A percentile compares a stretch with the other conserved stretches of the same genome.
Conservation (phyloP, 2,329 filamentous ascomycete genomes). For the Pezicula radicicola region DNA sequence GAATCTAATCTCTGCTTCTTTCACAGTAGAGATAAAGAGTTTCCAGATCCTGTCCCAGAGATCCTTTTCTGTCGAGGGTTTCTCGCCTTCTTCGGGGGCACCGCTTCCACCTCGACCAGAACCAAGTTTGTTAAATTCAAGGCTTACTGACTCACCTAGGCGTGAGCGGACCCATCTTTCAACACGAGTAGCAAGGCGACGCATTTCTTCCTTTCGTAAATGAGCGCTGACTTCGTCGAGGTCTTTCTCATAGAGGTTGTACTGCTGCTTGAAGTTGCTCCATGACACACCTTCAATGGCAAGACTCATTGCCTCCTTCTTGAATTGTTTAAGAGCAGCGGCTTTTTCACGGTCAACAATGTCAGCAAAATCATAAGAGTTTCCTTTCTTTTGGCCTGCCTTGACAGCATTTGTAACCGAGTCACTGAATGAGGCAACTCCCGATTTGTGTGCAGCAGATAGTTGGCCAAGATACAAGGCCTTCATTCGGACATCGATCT, state of each 20-base stretch:
- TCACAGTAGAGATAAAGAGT: slow-evolving; percentile 77
- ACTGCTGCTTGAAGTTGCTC: slow-evolving; percentile 83
- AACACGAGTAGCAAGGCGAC: slow-evolving; percentile 82
- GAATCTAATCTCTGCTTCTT: slow-evolving; percentile 82
- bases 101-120: slow-evolving; percentile 81
- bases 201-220: slow-evolving; percentile 93
- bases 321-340: slow-evolving; percentile 71
- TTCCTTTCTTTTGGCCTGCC: slow-evolving; percentile 86
- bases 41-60: slow-evolving; percentile 96
- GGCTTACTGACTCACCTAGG: slow-evolving; percentile 79
- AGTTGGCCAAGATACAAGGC: slow-evolving; percentile 86
- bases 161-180: slow-evolving; percentile 92
- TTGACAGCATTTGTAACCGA: slow-evolving; percentile 87
- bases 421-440: slow-evolving; percentile 80
- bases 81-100: slow-evolving; percentile 74
- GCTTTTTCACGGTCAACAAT: slow-evolving; percentile 84
- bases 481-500: slow-evolving; percentile 87
- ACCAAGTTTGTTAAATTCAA: slow-evolving; percentile 95
- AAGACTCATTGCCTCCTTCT: slow-evolving; percentile 70
- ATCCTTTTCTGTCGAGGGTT: slow-evolving; percentile 72
- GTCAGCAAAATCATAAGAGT: slow-evolving; percentile 89
- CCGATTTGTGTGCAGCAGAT: slow-evolving; percentile 82
- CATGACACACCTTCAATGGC: slow-evolving; percentile 78
- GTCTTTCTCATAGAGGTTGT: slow-evolving; percentile 81
- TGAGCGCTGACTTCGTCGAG: slow-evolving; percentile 83